Percentiles rank a stretch among this genome's conserved stretches.
phyloP scores from a whole-genome alignment of 805 yeast genomes.

The Peterozyma toletana region DNA sequence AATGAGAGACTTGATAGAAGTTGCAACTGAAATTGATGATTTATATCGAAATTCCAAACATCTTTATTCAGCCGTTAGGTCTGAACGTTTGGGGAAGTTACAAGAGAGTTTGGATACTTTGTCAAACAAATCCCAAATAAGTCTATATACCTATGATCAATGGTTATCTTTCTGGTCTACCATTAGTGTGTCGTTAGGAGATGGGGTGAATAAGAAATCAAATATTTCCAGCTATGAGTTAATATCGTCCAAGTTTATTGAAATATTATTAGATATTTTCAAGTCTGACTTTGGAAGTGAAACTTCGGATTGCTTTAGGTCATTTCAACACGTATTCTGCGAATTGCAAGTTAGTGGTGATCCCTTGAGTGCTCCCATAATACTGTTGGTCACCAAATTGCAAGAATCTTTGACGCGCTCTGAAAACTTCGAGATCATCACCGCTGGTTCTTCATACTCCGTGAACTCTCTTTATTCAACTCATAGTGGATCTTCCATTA shows the following conservation, averaged over 20 bases:
- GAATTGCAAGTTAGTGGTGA: conserved; percentile 23
- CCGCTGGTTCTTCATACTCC: conserved; percentile 28
- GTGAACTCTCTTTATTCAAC: conserved; percentile 20
- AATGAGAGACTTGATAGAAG: conserved; percentile 8
- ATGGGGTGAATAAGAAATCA: conserved; percentile 8
- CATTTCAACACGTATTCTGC: conserved; percentile 39
- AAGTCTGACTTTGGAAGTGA: conserved; percentile 16
- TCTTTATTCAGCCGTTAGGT: conserved; percentile 13
- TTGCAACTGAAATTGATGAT: conserved; percentile 21
- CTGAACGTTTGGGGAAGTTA: conserved; percentile 20
- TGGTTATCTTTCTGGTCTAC: conserved; percentile 29
- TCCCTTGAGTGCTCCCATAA: conserved; percentile 24
- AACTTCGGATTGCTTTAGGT: conserved; percentile 27
- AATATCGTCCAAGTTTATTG: conserved; percentile 58
- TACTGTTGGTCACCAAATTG: conserved; percentile 44
- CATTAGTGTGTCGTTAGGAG: conserved; percentile 27
- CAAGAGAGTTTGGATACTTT: conserved; percentile 18
- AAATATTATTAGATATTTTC: conserved; percentile 30
- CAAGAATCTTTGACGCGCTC: conserved; percentile 70
- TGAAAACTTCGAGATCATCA: conserved; percentile 62
- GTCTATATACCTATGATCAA: conserved; percentile 18
- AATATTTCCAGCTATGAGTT: conserved; percentile 69
- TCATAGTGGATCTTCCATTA: conserved; percentile 8
- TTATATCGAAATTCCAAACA: conserved; percentile 18
- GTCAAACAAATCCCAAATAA: conserved; percentile 13